Conservation (phyloP, 2,329 filamentous ascomycete species). For the Chrysoporthe deuterocubensis region DNA sequence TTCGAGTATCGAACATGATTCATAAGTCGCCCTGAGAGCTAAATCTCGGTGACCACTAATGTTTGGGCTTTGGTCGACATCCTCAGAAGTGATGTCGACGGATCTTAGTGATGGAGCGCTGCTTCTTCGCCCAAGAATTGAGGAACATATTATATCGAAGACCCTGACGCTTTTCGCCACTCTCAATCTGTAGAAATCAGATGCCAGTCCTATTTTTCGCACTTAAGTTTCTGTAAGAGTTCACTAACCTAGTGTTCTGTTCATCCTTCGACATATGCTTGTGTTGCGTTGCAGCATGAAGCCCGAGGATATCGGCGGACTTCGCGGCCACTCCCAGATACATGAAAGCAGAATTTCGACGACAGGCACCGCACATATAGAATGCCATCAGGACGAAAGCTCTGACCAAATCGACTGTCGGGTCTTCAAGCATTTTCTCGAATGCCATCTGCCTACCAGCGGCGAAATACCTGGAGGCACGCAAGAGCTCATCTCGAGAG, state of each 20-base stretch:
- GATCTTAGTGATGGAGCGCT: conserved; percentile 16
- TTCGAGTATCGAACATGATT: conserved; percentile 24
- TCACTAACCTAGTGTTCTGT: conserved; percentile 11
- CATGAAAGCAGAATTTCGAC: conserved; percentile 65
- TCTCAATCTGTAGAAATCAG: conserved; percentile 3
- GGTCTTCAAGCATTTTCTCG: conserved; percentile 55
- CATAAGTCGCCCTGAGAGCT: conserved; percentile 19
- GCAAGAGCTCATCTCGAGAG: conserved; percentile 22
- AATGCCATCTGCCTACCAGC: conserved; percentile 44
- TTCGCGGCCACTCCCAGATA: conserved; percentile 63
- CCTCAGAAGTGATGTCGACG: conserved; percentile 17
- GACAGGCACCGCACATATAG: conserved; percentile 62
- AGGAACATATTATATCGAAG: conserved; percentile 24
- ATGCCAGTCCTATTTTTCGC: background rate
- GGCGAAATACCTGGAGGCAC: conserved; percentile 30
- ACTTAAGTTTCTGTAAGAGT: rapidly evolving
- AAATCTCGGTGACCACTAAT: conserved; percentile 4
- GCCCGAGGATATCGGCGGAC: conserved; percentile 59
- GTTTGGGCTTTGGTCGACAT: conserved; percentile 3
- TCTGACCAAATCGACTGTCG: conserved; percentile 56
- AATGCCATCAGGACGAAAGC: conserved; percentile 61
- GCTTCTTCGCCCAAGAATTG: conserved; percentile 20
- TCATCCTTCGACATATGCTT: conserved; percentile 22
- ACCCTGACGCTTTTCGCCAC: conserved; percentile 24
- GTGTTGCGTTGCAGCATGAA: conserved; percentile 49